Evolutionary conservation across 495 filamentous ascomycete species (phyloP).

Genomic region (Alectoria sarmentosa): DNA sequence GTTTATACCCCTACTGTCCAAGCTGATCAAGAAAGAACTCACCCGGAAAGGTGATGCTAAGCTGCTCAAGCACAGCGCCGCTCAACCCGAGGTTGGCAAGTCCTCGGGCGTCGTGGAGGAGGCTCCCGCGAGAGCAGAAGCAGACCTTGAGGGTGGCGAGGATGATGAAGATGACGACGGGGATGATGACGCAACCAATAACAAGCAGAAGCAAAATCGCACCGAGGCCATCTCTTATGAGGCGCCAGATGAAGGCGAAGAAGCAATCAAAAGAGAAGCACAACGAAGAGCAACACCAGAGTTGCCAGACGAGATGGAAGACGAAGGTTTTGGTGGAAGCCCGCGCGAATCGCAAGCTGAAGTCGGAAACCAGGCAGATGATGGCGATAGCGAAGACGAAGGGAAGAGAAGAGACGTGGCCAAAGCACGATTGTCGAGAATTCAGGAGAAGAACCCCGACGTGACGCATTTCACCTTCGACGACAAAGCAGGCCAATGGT

Average conservation of each 20-base stretch:
- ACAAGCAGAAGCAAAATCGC: conserved; percentile 65
- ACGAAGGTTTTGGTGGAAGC: conserved; percentile 51
- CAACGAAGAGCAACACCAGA: conserved; percentile 47
- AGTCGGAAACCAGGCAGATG: conserved; percentile 40
- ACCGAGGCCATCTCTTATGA: conserved; percentile 80
- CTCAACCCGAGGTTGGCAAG: conserved; percentile 74
- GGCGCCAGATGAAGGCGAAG: conserved; percentile 85
- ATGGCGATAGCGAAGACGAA: conserved; percentile 36
- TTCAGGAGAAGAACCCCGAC: conserved; percentile 56
- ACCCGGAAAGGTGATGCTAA: conserved; percentile 67
- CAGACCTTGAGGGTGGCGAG: conserved; percentile 47
- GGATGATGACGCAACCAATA: conserved; percentile 79
- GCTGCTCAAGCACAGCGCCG: conserved; percentile 52
- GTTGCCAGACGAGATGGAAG: conserved; percentile 36
- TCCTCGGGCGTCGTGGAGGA: conserved; percentile 65
- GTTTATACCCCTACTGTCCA: conserved; percentile 64
- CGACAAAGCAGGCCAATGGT: conserved; percentile 61
- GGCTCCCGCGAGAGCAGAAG: conserved; percentile 34
- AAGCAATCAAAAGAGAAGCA: conserved; percentile 55
- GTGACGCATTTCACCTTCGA: conserved; percentile 77
- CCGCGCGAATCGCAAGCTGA: conserved; percentile 37
- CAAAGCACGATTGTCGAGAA: conserved; percentile 54
- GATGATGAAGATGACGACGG: conserved; percentile 70
- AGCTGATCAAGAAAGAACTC: conserved; percentile 62
- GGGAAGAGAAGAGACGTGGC: conserved; percentile 29